Percentiles rank a stretch among this genome's conserved stretches.
Evolutionary conservation across 2,329 filamentous ascomycete genomes (phyloP).

Genomic region (Microthyrium microscopicum): DNA sequence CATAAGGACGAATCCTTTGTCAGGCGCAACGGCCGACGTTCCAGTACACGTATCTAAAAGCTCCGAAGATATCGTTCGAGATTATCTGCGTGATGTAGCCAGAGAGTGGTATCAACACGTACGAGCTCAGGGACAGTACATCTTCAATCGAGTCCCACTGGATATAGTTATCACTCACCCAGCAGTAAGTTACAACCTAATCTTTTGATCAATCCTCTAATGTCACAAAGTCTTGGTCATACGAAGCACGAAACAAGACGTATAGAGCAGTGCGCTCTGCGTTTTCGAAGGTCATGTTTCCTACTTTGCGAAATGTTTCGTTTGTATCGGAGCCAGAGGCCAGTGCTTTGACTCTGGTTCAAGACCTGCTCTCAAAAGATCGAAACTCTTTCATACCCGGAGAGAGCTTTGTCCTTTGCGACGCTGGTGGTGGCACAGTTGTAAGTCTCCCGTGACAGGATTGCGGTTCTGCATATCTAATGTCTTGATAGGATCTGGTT

Average conservation of each 20-base stretch:
- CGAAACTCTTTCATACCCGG: constrained; percentile 1
- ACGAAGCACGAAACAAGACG: constrained; percentile 7
- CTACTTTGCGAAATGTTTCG: not conserved
- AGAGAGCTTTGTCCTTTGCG: constrained; percentile 15
- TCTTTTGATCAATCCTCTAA: not conserved
- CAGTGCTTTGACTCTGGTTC: not conserved
- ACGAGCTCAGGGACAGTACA: not conserved
- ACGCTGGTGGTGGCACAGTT: constrained; percentile 16
- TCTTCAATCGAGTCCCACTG: constrained; percentile 3
- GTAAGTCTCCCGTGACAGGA: constrained; percentile 2
- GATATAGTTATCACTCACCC: constrained; percentile 7
- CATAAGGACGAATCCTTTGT: not conserved
- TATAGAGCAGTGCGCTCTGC: constrained; percentile 1
- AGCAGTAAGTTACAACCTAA: constrained; percentile 1
- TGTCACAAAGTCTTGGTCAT: constrained; percentile 1
- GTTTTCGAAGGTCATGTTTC: constrained; percentile 2
- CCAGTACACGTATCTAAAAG: not conserved
- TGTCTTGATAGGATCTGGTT: not conserved
- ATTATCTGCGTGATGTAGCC: not conserved
- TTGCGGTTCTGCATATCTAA: not conserved
- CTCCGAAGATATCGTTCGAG: not conserved
- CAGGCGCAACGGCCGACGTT: not conserved
- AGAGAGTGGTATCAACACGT: not conserved
- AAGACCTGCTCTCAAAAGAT: not conserved
- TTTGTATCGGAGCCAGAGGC: not conserved